A percentile compares a stretch with the other conserved stretches of the same genome.
Evolutionary conservation across 1,284 basidiomycete species (phyloP).

Genomic region (Ustilago lituana): DNA sequence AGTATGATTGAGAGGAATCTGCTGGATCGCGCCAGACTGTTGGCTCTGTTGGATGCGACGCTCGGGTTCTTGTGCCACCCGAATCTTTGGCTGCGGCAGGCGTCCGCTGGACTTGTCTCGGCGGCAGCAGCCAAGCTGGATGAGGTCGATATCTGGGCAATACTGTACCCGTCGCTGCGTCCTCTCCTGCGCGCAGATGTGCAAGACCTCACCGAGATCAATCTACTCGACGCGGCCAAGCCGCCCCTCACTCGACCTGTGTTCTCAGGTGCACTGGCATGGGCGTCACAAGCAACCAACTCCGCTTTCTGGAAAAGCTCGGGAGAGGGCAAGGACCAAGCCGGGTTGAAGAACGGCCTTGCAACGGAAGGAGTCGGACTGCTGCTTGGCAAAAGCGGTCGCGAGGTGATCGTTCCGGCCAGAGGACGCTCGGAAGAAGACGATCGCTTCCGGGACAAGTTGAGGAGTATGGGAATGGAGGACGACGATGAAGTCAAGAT

Average conservation of each 20-base stretch:
- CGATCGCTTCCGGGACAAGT: slow-evolving; percentile 76
- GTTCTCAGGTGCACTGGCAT: slow-evolving; percentile 84
- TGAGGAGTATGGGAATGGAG: slow-evolving; percentile 84
- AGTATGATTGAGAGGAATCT: slow-evolving; percentile 85
- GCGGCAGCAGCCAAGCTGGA: slow-evolving; percentile 79
- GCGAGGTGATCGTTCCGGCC: slow-evolving; percentile 25
- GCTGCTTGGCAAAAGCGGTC: slow-evolving; percentile 42
- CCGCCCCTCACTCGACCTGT: slow-evolving; percentile 77
- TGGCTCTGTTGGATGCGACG: slow-evolving; percentile 88
- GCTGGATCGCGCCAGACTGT: slow-evolving; percentile 89
- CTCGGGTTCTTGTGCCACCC: slow-evolving; percentile 93
- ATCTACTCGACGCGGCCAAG: slow-evolving; percentile 79
- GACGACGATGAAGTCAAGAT: slow-evolving; percentile 81
- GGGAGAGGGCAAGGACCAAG: slow-evolving; percentile 22
- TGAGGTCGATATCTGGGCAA: slow-evolving; percentile 85
- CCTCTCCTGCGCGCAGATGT: slow-evolving; percentile 87
- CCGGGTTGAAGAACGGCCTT: slow-evolving; percentile 51
- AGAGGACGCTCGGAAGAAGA: slow-evolving; percentile 72
- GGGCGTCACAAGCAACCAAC: slow-evolving; percentile 76
- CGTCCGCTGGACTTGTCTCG: slow-evolving; percentile 83
- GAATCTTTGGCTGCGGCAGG: slow-evolving; percentile 97
- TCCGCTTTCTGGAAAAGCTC: slow-evolving; percentile 56
- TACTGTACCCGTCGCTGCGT: slow-evolving; percentile 88
- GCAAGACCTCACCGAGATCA: slow-evolving; percentile 78
- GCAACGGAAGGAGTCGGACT: slow-evolving; percentile 52